These are phyloP conservation scores for Phytophthora macrochlamydospora DNA, from an alignment of 352 stramenopile species.

Conservation along the genomic window DNA sequence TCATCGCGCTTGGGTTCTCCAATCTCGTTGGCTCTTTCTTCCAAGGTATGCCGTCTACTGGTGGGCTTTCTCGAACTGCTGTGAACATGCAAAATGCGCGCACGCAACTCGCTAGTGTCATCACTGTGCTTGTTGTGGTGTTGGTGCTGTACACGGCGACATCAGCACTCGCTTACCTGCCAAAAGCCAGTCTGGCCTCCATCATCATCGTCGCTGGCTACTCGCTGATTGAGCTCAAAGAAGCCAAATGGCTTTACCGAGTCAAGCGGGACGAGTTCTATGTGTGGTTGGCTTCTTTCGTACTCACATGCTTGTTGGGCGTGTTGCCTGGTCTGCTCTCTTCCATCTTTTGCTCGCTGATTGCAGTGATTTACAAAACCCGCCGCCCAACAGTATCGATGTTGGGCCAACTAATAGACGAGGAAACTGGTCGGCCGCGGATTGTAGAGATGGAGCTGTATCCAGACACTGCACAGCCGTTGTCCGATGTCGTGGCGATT, in stretches of 20 bases:
- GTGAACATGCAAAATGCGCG: slow-evolving; percentile 92
- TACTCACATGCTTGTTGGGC: slow-evolving; percentile 50
- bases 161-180: slow-evolving; percentile 87
- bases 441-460: slow-evolving; percentile 49
- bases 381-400: slow-evolving; percentile 54
- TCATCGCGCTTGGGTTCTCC: slow-evolving; percentile 90
- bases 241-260: slow-evolving; percentile 84
- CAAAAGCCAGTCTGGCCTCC: slow-evolving; percentile 81
- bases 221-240: slow-evolving; percentile 86
- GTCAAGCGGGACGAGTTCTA: slow-evolving; percentile 67
- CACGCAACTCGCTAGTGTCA: slow-evolving; percentile 88
- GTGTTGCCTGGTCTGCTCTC: slow-evolving; percentile 55
- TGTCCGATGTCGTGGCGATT: slow-evolving; percentile 59
- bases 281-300: slow-evolving; percentile 62
- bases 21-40: slow-evolving; percentile 92
- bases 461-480: slow-evolving; percentile 19
- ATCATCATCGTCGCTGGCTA: slow-evolving; percentile 92
- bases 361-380: slow-evolving; percentile 72
- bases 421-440: slow-evolving; percentile 36
- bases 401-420: slow-evolving; percentile 46
- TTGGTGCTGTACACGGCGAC: slow-evolving; percentile 91
- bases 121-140: slow-evolving; percentile 89
- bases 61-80: slow-evolving; percentile 89
- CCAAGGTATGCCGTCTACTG: slow-evolving; percentile 89
- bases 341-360: slow-evolving; percentile 61